A percentile compares a stretch with the other conserved stretches of the same genome.
phyloP scores from a whole-genome alignment of 345 rosid species.

The Microcos paniculata region DNA sequence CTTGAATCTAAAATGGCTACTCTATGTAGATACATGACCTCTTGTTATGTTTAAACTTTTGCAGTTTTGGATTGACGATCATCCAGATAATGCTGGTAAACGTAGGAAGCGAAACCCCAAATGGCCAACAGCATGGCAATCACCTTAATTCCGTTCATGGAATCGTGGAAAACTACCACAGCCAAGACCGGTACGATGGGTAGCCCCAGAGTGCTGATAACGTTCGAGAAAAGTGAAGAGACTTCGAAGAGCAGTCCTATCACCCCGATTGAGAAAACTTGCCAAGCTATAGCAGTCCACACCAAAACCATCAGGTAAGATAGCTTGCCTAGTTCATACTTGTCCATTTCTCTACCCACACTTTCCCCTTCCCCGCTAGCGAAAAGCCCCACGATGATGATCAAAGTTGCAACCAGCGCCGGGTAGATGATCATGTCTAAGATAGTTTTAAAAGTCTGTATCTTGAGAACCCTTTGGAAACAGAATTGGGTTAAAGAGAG shows the following conservation, averaged over 20 bases:
- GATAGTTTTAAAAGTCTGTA: neutral
- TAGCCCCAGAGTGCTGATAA: slow-evolving; percentile 20
- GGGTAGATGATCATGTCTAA: slow-evolving; percentile 16
- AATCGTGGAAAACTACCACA: slow-evolving; percentile 18
- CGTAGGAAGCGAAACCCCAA: slow-evolving; percentile 29
- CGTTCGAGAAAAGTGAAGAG: slow-evolving; percentile 28
- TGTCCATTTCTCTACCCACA: slow-evolving; percentile 6
- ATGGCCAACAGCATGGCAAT: slow-evolving; percentile 26
- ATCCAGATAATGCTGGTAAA: slow-evolving; percentile 30
- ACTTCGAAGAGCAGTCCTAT: slow-evolving; percentile 29
- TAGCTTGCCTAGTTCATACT: slow-evolving; percentile 15
- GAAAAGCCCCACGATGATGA: slow-evolving; percentile 9
- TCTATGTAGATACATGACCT: neutral
- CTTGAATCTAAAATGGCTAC: no score
- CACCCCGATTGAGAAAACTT: slow-evolving; percentile 17
- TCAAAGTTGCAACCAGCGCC: neutral
- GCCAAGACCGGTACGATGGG: slow-evolving; percentile 28
- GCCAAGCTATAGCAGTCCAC: slow-evolving; percentile 22
- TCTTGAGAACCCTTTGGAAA: slow-evolving; percentile 4
- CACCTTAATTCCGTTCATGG: slow-evolving; percentile 23
- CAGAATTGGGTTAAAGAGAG: slow-evolving; percentile 16
- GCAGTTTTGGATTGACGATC: neutral
- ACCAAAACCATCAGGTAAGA: slow-evolving; percentile 20
- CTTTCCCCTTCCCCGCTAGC: slow-evolving; percentile 24
- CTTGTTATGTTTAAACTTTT: neutral